Percentiles rank a stretch among this genome's conserved stretches.
Evolutionary conservation across 2,329 filamentous ascomycete genomes (phyloP).

Genomic region (Pseudocercospora ulei): DNA sequence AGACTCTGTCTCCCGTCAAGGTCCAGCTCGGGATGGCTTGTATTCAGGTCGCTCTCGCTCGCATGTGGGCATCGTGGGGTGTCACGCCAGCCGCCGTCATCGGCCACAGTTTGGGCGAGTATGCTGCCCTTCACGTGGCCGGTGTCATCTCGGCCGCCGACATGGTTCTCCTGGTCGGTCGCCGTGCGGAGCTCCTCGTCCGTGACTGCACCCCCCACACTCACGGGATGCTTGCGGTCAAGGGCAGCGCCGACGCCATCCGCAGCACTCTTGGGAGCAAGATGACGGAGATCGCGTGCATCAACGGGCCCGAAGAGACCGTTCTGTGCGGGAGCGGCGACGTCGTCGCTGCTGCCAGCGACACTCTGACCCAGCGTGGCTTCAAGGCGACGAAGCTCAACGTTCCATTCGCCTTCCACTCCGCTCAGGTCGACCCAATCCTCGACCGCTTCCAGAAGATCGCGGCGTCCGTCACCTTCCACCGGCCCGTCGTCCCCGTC

Average conservation of each 20-base stretch:
- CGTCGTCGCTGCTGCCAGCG: slow-evolving; percentile 48
- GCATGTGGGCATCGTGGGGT: slow-evolving; percentile 47
- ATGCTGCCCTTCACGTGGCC: slow-evolving; percentile 60
- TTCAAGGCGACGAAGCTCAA: slow-evolving; percentile 55
- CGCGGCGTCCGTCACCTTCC: slow-evolving; percentile 48
- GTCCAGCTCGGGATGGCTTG: slow-evolving; percentile 47
- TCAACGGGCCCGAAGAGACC: slow-evolving; percentile 65
- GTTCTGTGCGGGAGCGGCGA: slow-evolving; percentile 58
- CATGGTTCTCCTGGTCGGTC: slow-evolving; percentile 61
- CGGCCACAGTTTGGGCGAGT: slow-evolving; percentile 59
- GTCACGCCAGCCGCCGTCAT: slow-evolving; percentile 47
- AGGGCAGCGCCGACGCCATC: slow-evolving; percentile 45
- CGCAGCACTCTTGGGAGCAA: slow-evolving; percentile 45
- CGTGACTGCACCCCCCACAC: slow-evolving; percentile 56
- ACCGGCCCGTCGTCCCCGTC: slow-evolving; percentile 51
- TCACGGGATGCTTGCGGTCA: slow-evolving; percentile 57
- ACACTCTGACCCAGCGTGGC: slow-evolving; percentile 44
- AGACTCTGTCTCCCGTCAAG: slow-evolving; percentile 44
- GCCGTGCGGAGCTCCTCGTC: slow-evolving; percentile 56
- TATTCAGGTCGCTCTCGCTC: slow-evolving; percentile 45
- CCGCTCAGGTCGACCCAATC: slow-evolving; percentile 55
- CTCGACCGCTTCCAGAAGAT: slow-evolving; percentile 50
- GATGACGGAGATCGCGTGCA: slow-evolving; percentile 54
- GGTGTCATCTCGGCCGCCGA: slow-evolving; percentile 62
- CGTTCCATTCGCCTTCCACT: slow-evolving; percentile 59